Evolutionary conservation across 83 land plant species (phyloP).

Genomic region (Picea engelmannii): DNA sequence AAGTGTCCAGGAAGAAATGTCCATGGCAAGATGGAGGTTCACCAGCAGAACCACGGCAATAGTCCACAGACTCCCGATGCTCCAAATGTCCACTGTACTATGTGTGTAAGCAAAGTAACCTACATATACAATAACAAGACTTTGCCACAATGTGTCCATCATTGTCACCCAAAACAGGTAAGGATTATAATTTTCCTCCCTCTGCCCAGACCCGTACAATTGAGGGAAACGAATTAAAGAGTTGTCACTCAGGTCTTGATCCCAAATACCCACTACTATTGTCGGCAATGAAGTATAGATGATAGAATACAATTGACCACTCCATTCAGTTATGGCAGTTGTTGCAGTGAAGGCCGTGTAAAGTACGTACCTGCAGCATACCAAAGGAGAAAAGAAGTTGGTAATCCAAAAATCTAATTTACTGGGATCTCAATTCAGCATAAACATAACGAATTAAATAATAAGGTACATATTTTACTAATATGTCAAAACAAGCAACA

Average conservation of each 20-base stretch:
- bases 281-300: slow-evolving; percentile 92
- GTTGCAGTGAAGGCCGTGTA: slow-evolving; percentile 75
- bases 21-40: slow-evolving; percentile 90
- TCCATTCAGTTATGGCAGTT: slow-evolving; percentile 93
- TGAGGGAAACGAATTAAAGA: slow-evolving; percentile 67
- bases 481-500: too few species aligned
- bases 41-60: slow-evolving; percentile 85
- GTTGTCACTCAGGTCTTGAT: slow-evolving; percentile 76
- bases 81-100: slow-evolving; percentile 60
- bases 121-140: slow-evolving; percentile 74
- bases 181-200: slow-evolving; percentile 72
- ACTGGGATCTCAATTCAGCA: too few species aligned
- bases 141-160: slow-evolving; percentile 93
- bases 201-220: slow-evolving; percentile 87
- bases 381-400: not conserved
- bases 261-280: slow-evolving; percentile 79
- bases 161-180: slow-evolving; percentile 78
- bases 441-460: too few species aligned
- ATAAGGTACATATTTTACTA: too few species aligned
- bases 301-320: slow-evolving; percentile 77
- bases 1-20: slow-evolving; percentile 80
- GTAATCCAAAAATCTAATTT: not conserved
- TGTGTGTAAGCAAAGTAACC: slow-evolving; percentile 62
- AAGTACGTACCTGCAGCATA: slow-evolving; percentile 75
- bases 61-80: slow-evolving; percentile 86